Evolutionary conservation across 345 rosid species (phyloP).

Genomic region (Rubroshorea leprosula): DNA sequence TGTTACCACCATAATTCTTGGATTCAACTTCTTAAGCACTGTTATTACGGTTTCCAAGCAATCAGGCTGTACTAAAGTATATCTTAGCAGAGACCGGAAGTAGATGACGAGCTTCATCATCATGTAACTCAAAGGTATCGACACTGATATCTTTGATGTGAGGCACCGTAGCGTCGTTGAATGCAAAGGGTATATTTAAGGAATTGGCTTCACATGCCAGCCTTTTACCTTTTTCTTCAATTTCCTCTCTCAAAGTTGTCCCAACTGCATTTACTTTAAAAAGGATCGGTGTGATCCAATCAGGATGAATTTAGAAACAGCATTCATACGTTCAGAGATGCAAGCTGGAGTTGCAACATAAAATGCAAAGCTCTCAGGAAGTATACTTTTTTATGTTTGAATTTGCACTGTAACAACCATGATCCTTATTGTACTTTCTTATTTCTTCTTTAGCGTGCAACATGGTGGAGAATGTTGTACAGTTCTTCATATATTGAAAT

Average conservation of each 20-base stretch:
- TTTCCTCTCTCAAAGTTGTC: background rate
- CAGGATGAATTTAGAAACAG: too few relatives aligned
- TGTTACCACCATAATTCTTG: background rate
- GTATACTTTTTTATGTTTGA: too few relatives aligned
- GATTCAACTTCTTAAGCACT: conserved; percentile 9
- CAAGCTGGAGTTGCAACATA: too few relatives aligned
- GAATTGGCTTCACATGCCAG: conserved; percentile 9
- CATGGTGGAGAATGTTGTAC: too few relatives aligned
- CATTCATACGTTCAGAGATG: too few relatives aligned
- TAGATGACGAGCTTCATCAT: background rate
- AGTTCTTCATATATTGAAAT: too few relatives aligned
- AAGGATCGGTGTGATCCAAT: too few relatives aligned
- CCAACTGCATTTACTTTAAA: conserved; percentile 14
- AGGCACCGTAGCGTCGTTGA: background rate
- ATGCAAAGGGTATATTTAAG: conserved; percentile 5
- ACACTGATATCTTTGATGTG: conserved; percentile 9
- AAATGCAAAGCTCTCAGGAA: too few relatives aligned
- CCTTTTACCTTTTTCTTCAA: conserved; percentile 8
- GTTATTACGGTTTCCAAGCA: conserved; percentile 5
- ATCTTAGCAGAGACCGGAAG: background rate
- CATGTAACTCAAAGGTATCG: conserved; percentile 3
- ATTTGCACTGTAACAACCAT: too few relatives aligned
- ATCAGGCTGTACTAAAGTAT: conserved; percentile 5
- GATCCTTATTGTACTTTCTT: too few relatives aligned
- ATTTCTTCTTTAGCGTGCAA: too few relatives aligned